Percentiles rank a stretch among this genome's conserved stretches.
Evolutionary conservation across 345 rosid species (phyloP).

Genomic region (Murraya koenigii): DNA sequence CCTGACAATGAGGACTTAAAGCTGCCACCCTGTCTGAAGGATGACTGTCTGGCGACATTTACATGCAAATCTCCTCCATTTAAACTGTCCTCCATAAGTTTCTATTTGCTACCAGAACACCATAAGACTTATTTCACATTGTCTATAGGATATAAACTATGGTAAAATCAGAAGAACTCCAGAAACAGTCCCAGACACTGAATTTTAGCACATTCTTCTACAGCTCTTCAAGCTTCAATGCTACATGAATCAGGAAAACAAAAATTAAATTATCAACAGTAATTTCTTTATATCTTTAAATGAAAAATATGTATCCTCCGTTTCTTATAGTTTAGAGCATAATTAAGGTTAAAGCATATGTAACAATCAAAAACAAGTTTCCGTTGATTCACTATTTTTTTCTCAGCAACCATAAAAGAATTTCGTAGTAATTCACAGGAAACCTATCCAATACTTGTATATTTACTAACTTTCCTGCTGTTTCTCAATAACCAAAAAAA

Average conservation of each 20-base stretch:
- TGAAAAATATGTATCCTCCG: too few species aligned
- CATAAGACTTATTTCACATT: constrained; percentile 13
- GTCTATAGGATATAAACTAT: neutral
- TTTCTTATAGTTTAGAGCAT: neutral
- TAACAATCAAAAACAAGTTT: neutral
- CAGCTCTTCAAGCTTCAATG: constrained; percentile 5
- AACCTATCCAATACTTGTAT: neutral
- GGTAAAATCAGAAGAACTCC: neutral
- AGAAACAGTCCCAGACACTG: neutral
- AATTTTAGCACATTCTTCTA: neutral
- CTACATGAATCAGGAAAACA: constrained; percentile 18
- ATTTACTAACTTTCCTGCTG: neutral
- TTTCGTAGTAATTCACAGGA: neutral
- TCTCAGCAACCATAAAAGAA: constrained; percentile 13
- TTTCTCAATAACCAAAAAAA: neutral
- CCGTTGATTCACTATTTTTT: neutral
- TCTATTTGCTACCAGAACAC: constrained; percentile 6
- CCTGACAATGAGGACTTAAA: constrained; percentile 68
- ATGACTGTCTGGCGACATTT: constrained; percentile 42
- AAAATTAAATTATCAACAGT: neutral
- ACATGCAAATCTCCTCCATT: constrained; percentile 40
- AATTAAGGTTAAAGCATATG: neutral
- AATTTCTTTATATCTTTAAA: neutral
- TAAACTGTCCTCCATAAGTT: constrained; percentile 60
- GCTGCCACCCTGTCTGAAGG: constrained; percentile 56